Evolutionary conservation across 2,329 filamentous ascomycete species (phyloP).

Genomic region (Ophiostoma sp.): DNA sequence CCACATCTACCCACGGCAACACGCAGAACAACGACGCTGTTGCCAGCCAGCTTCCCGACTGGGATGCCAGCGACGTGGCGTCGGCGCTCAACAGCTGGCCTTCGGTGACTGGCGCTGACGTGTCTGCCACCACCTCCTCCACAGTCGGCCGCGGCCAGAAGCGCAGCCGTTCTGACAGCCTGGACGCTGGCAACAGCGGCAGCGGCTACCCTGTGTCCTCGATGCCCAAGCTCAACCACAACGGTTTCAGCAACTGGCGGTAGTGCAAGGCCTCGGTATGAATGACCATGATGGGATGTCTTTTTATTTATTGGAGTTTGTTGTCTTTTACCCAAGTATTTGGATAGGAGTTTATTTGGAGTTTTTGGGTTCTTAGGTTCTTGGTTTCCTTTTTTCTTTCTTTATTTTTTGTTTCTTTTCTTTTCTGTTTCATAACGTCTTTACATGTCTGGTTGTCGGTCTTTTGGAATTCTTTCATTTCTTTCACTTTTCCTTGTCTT

Average conservation of each 20-base stretch:
- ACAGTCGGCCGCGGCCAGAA: conserved; percentile 31
- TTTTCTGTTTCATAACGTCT: conserved; percentile 1
- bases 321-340: not conserved
- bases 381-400: not conserved
- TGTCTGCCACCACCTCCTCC: conserved; percentile 20
- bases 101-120: conserved; percentile 9
- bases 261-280: not conserved
- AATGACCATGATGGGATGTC: too few species aligned
- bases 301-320: not conserved
- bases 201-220: conserved; percentile 26
- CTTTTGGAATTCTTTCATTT: not conserved
- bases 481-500: not conserved
- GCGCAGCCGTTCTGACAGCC: conserved; percentile 34
- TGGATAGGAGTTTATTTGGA: not conserved
- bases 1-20: conserved; percentile 15
- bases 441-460: not conserved
- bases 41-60: conserved; percentile 26
- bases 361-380: not conserved
- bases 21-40: conserved; percentile 4
- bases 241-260: conserved; percentile 28
- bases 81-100: conserved; percentile 25
- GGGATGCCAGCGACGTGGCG: conserved; percentile 29
- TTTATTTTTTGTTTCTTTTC: not conserved
- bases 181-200: conserved; percentile 27
- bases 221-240: conserved; percentile 28